Base-by-base conservation (phyloP, 371 early-diverging fungal genomes). In the Mortierella sp. region DNA sequence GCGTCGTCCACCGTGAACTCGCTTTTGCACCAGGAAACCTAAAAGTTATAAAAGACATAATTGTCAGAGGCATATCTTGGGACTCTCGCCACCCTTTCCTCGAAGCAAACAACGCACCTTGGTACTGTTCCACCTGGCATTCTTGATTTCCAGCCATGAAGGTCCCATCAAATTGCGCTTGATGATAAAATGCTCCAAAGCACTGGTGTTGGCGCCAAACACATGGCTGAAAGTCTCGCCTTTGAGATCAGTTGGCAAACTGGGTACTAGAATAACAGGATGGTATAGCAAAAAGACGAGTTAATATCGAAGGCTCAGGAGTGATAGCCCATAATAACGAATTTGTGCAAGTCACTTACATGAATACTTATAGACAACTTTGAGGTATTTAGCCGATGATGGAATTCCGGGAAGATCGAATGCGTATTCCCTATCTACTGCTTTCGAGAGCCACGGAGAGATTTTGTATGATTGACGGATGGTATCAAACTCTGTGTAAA, bases 81-180 rank as follows among this genome's bases (percentile, higher is more conserved):
- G n/a, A 47, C 17, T 47, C n/a, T n/a, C 15, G 10, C 5, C 15
- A 40, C 13, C 19, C n/a, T 4, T 47, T 17, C 10, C 22, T 45
- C 58, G 19, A 13, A 8, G 22, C 17, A 35, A 3, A 10, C 22
- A 35, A 57, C 35, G 15, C 83, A 89, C 91, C 65, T 86, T 89
- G 12, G 76, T 84, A 37, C 65, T 81, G 53, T 70, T 83, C 10
- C 88, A 66, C 42, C 66, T 68, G 5, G 90, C 85, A 40, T 89
- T 69, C 35, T 72, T 80, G 43, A 98, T 86, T 34, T 87, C 83
- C 7, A 99, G 83, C 99, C 99, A 99, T 70, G 94, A 93, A 2
- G 99, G 99, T 1, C 99, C 99, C 97, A 97, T 99, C 37, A 99
- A 85, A 71, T 95, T 93, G 47, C 97, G 91, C 80, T 98, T 97